Evolutionary conservation across 1,139 yeast genomes (phyloP).

Genomic region (Debaryomyces robertsiae): DNA sequence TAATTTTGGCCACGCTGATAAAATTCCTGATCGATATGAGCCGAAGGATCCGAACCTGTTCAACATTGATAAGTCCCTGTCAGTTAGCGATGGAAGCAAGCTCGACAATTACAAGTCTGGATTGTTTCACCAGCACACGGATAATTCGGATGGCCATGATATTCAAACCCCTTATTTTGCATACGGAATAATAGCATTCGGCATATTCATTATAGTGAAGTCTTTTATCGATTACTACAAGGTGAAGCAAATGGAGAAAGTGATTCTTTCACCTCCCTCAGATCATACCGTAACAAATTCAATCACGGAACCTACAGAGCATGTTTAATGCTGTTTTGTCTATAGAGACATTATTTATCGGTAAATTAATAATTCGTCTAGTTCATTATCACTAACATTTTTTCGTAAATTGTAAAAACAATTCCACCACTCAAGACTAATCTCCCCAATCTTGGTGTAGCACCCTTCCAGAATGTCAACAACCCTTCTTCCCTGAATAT

Average conservation of each 20-base stretch:
- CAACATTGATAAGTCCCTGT: slow-evolving; percentile 46
- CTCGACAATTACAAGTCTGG: slow-evolving; percentile 51
- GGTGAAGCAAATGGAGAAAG: slow-evolving; percentile 76
- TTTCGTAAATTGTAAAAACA: slow-evolving; percentile 92
- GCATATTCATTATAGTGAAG: slow-evolving; percentile 64
- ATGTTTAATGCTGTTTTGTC: neutral
- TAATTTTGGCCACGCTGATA: slow-evolving; percentile 46
- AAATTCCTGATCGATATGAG: slow-evolving; percentile 43
- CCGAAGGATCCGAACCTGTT: slow-evolving; percentile 59
- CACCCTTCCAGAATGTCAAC: slow-evolving; percentile 95
- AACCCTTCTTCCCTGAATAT: slow-evolving; percentile 90
- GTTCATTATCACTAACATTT: slow-evolving; percentile 64
- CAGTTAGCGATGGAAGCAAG: slow-evolving; percentile 36
- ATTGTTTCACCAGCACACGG: slow-evolving; percentile 26
- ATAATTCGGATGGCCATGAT: slow-evolving; percentile 14
- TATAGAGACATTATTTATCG: slow-evolving; percentile 5
- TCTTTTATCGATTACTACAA: slow-evolving; percentile 70
- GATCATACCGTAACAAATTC: slow-evolving; percentile 12
- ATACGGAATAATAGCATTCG: slow-evolving; percentile 64
- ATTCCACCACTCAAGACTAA: slow-evolving; percentile 92
- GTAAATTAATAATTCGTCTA: slow-evolving; percentile 10
- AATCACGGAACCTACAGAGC: slow-evolving; percentile 11
- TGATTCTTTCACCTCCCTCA: slow-evolving; percentile 51
- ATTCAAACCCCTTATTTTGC: slow-evolving; percentile 50
- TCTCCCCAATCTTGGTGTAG: slow-evolving; percentile 94